Conservation (phyloP, 768 basidiomycete species). For the Mycena galopus region DNA sequence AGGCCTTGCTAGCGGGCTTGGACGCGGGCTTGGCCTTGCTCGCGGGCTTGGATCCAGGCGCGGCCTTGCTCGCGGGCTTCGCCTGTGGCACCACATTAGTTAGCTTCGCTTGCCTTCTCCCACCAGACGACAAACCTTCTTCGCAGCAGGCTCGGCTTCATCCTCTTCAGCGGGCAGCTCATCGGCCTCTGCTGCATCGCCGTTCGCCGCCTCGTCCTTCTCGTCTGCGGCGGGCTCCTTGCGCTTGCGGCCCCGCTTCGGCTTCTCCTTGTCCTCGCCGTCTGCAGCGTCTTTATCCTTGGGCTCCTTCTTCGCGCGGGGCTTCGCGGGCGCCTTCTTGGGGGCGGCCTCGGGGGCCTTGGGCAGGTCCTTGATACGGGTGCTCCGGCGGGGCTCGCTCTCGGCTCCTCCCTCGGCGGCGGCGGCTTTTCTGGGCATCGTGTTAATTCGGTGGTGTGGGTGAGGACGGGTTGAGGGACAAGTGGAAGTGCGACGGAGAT, state of each 20-base stretch:
- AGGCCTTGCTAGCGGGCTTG: slow-evolving; percentile 43
- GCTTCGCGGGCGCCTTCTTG: slow-evolving; percentile 76
- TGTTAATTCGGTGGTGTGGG: too few relatives aligned
- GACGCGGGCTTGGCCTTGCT: slow-evolving; percentile 59
- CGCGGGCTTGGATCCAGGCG: slow-evolving; percentile 56
- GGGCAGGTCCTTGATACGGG: slow-evolving; percentile 81
- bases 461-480: too few relatives aligned
- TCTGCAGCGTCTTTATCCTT: slow-evolving; percentile 59
- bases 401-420: slow-evolving; percentile 49
- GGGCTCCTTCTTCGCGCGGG: slow-evolving; percentile 65
- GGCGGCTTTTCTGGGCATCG: slow-evolving; percentile 82
- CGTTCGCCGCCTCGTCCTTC: slow-evolving; percentile 46
- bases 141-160: slow-evolving; percentile 69
- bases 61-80: slow-evolving; percentile 48
- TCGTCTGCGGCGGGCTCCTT: slow-evolving; percentile 51
- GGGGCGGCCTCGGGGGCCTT: slow-evolving; percentile 51
- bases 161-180: slow-evolving; percentile 49
- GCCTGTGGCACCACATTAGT: too few relatives aligned
- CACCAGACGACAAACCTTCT: slow-evolving; percentile 62
- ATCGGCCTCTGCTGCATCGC: slow-evolving; percentile 34
- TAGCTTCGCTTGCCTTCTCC: too few relatives aligned
- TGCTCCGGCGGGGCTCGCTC: slow-evolving; percentile 75
- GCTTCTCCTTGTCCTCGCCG: slow-evolving; percentile 61
- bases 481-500: too few relatives aligned
- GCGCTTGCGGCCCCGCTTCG: slow-evolving; percentile 62